Conservation (phyloP, 495 filamentous ascomycete genomes). For the Neurospora sp. region DNA sequence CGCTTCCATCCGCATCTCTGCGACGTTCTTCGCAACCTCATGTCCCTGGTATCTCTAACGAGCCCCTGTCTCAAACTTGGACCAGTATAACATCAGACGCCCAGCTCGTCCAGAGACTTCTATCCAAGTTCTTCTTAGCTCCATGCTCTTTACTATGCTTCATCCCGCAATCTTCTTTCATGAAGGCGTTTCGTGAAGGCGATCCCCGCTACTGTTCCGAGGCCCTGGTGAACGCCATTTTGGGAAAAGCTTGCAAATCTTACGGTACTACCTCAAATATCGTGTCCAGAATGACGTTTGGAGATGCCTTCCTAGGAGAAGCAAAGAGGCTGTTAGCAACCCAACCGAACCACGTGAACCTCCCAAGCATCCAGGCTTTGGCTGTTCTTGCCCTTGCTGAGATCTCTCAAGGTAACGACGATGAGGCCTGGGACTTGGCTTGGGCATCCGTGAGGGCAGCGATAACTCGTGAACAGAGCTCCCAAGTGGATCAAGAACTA, state of each 20-base stretch:
- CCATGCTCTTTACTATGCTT: constrained; percentile 10
- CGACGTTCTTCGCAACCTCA: background rate
- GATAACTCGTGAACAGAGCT: constrained; percentile 4
- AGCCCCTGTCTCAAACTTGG: constrained; percentile 8
- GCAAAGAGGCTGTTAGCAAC: constrained; percentile 12
- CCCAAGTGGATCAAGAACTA: constrained; percentile 5
- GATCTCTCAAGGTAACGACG: constrained; percentile 15
- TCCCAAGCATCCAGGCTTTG: constrained; percentile 19
- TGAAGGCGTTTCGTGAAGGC: constrained; percentile 14
- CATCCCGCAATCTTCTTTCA: constrained; percentile 12
- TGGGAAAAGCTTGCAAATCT: constrained; percentile 14
- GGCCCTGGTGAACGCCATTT: constrained; percentile 17
- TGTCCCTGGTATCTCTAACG: background rate
- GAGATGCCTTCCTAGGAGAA: constrained; percentile 20
- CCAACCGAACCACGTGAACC: constrained; percentile 7
- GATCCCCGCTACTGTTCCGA: constrained; percentile 15
- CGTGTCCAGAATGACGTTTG: constrained; percentile 16
- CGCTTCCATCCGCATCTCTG: background rate
- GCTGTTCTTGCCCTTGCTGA: constrained; percentile 17
- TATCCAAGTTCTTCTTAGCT: constrained; percentile 11
- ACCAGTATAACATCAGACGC: constrained; percentile 16
- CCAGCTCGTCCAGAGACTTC: constrained; percentile 12
- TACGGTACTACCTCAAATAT: constrained; percentile 9
- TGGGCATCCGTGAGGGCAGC: constrained; percentile 14
- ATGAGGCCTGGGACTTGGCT: constrained; percentile 14